Conservation (phyloP, 768 basidiomycete genomes). For the Piloderma croceum region DNA sequence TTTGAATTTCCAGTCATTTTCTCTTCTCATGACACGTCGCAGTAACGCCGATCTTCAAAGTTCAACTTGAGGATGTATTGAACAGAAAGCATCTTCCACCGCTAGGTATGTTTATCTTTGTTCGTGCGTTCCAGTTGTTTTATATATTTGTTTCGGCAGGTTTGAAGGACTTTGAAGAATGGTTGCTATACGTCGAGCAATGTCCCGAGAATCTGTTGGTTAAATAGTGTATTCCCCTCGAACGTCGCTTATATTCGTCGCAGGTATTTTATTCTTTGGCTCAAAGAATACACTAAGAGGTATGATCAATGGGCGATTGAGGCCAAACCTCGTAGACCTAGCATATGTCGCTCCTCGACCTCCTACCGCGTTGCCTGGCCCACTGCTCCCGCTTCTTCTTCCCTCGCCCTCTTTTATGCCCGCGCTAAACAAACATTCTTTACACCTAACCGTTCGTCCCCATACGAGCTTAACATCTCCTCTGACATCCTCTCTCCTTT, state of each 20-base stretch:
- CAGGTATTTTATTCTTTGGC: constrained; percentile 79
- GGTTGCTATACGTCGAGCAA: constrained; percentile 73
- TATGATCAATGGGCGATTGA: constrained; percentile 40
- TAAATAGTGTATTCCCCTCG: neutral
- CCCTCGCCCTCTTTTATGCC: constrained; percentile 67
- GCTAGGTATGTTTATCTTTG: constrained; percentile 39
- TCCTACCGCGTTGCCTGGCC: constrained; percentile 29
- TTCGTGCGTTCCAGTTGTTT: neutral
- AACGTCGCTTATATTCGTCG: constrained; percentile 8
- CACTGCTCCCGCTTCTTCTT: constrained; percentile 39
- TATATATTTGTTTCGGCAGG: constrained; percentile 30
- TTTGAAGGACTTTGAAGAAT: constrained; percentile 75
- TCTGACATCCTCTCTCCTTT: constrained; percentile 61
- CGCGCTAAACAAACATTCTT: constrained; percentile 81
- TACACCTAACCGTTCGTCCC: constrained; percentile 60
- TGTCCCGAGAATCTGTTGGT: constrained; percentile 70
- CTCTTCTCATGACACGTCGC: constrained; percentile 5
- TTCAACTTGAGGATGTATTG: constrained; percentile 70
- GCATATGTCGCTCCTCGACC: constrained; percentile 32
- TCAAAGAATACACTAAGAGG: constrained; percentile 61
- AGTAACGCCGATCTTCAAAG: constrained; percentile 63
- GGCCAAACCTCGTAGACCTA: constrained; percentile 38
- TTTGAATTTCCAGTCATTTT: constrained; percentile 2
- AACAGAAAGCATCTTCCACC: constrained; percentile 75
- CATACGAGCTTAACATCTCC: constrained; percentile 68